Evolutionary conservation across 768 basidiomycete species (phyloP).

Genomic region (Kwoniella shandongensis): DNA sequence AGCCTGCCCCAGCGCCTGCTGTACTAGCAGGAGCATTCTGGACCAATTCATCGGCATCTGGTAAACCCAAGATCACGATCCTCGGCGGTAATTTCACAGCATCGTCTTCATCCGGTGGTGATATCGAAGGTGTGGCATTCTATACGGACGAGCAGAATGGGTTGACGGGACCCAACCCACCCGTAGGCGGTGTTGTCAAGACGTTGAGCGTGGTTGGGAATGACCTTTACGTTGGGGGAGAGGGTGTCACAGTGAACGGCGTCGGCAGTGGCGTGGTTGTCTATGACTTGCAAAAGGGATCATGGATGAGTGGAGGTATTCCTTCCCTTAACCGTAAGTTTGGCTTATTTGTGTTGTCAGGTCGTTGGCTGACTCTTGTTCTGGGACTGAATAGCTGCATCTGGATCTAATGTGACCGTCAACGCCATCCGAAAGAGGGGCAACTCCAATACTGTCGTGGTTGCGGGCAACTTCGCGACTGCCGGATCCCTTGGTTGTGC

Average conservation of each 20-base stretch:
- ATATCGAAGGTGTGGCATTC: slow-evolving; percentile 65
- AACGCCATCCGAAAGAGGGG: slow-evolving; percentile 68
- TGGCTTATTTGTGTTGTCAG: not conserved
- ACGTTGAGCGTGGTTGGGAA: slow-evolving; percentile 71
- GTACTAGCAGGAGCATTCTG: slow-evolving; percentile 86
- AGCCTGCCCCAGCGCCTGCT: slow-evolving; percentile 69
- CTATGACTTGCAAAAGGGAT: slow-evolving; percentile 69
- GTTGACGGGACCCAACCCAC: slow-evolving; percentile 63
- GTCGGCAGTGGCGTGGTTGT: slow-evolving; percentile 74
- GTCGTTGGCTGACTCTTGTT: slow-evolving; percentile 16
- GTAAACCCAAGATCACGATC: slow-evolving; percentile 64
- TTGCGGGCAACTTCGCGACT: slow-evolving; percentile 82
- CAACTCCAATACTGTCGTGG: slow-evolving; percentile 66
- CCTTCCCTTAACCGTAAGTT: slow-evolving; percentile 62
- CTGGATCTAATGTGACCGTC: slow-evolving; percentile 64
- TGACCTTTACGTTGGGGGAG: slow-evolving; percentile 76
- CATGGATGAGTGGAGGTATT: slow-evolving; percentile 64
- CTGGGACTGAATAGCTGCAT: slow-evolving; percentile 24
- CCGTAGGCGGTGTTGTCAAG: slow-evolving; percentile 73
- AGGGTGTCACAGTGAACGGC: slow-evolving; percentile 49
- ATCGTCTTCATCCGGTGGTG: not conserved
- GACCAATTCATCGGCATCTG: slow-evolving; percentile 66
- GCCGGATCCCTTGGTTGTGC: slow-evolving; percentile 74
- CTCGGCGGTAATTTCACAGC: slow-evolving; percentile 86
- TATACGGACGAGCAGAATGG: slow-evolving; percentile 63